Base-by-base conservation (phyloP, 2,329 filamentous ascomycete genomes). In the Aspergillus tanneri region DNA sequence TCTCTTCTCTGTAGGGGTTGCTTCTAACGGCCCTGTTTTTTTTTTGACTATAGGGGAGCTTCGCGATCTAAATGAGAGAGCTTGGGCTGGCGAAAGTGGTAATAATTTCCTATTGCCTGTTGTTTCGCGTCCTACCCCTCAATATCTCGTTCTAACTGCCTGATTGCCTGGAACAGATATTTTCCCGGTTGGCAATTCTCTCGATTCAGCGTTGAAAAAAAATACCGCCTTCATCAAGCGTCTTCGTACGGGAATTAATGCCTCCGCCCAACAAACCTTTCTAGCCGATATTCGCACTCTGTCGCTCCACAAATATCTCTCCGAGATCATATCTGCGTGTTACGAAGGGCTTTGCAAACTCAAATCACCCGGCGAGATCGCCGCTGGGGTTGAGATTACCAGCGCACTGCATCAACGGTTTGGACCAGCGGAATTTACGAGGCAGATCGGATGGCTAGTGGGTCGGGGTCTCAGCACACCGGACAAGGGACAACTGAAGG, bases 191-290 rank as follows among this genome's bases (percentile, higher is more conserved):
- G 85, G 83, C 69, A 81, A 82, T 65, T 87, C 88, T 23, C 85
- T 97, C 64, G 92, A 97, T 71, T 96, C 92, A 43, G 93, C 91
- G 43, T 79, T 97, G 70, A 96, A 96, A 76, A 97, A 96, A 77
- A 97, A 97, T 64, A 97, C 92, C 3, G 90, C 91, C 57, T 96
- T 97, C 70, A 97, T 97, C 67, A 96, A 96, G 73, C 89, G 92
- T 64, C 79, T 97, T 47, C 88, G 92, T 60, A 96, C 92, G 49
- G 88, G 90, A 51, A 85, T 97, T 55, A 91, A 87, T 55, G 75
- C 88, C 40, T 79, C 90, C 47, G 88, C 87, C 46, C 83, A 91
- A 46, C 77, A 82, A 57, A 93, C 90, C 50, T 95, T 97, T 72
- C 75, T 96, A 39, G 84, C 92, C 67, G 92, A 97, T 67, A 91